These are phyloP conservation scores for Colletotrichum trifolii DNA, from an alignment of 2,329 filamentous ascomycete species.

Conservation along the genomic window DNA sequence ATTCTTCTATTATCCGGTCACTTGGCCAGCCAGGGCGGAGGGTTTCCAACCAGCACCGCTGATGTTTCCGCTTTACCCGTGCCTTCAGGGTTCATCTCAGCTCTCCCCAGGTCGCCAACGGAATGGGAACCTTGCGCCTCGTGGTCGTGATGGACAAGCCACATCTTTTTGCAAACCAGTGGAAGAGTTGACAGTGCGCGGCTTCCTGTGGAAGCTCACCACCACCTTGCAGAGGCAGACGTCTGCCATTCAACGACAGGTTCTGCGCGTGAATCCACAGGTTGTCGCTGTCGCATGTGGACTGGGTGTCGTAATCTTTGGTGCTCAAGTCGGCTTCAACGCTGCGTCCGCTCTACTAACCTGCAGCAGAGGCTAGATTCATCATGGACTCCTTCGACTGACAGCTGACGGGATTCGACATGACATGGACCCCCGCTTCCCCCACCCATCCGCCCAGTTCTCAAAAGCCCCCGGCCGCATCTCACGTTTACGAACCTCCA, in stretches of 20 bases:
- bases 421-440: conserved; percentile 8
- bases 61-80: conserved; percentile 4
- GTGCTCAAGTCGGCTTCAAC: too few species aligned
- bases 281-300: too few species aligned
- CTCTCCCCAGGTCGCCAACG: conserved; percentile 20
- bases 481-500: conserved; percentile 9
- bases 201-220: too few species aligned
- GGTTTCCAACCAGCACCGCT: conserved; percentile 9
- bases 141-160: conserved; percentile 3
- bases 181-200: not conserved
- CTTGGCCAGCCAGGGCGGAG: not conserved
- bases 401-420: conserved; percentile 7
- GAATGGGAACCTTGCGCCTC: conserved; percentile 1
- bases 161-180: conserved; percentile 6
- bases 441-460: not conserved
- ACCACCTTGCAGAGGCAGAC: too few species aligned
- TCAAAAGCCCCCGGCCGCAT: conserved; percentile 1
- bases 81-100: conserved; percentile 30
- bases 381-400: not conserved
- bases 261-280: too few species aligned
- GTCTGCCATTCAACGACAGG: too few species aligned
- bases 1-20: not conserved
- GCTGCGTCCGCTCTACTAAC: too few species aligned
- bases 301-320: too few species aligned
- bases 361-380: too few species aligned